Base-by-base conservation (phyloP, 2,329 filamentous ascomycete genomes). In the Diaporthe velutina region DNA sequence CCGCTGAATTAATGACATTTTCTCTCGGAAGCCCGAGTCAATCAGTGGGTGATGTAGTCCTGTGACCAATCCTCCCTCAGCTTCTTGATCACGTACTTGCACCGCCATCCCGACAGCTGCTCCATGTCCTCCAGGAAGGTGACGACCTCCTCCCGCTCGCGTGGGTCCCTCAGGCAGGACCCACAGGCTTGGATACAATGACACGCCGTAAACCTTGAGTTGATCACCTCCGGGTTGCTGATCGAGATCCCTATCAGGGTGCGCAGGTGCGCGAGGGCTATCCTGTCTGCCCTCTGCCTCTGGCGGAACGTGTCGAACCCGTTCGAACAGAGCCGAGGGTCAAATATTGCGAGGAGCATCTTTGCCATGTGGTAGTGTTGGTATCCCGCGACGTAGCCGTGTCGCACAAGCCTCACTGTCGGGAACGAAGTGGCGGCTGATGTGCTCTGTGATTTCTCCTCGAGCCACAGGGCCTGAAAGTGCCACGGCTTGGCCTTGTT, bases 341-440 rank as follows among this genome's bases (percentile, higher is more conserved):
- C 81, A 58, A 86, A 84, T 7, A 85, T 83, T 2, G 79, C 80
- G 1, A 82, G 80, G 9, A 87, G 77, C 38, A 87, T 85, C 15
- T 81, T 79, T 0, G 83, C 79, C 15, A 86, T 80, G 68, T 84
- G 82, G 61, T 83, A 84, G 74, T 86, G 83, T 71, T 85, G 83
- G 58, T 84, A 79, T 0, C 82, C 85, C 3, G 83, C 82, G 1
- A 83, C 83, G 80, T 35, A 48, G 64, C 57, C 60, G 48, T 70
- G 52, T 15, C 71, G 55, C 17, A 76, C 67, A 19, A 77, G 72
- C 74, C 78, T 75, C 28, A 78, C 73, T 2, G 79, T 33, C 50
- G 75, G 58, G 71, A 77, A 70, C 61, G 75, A 76, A 0, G 61
- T 67, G 3, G 61, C 22, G 50, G 67, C 48, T 2, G n/a, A n/a